Percentiles rank a stretch among this genome's conserved stretches.
Evolutionary conservation across 306 rosid genomes (phyloP).

Genomic region (Quercus berberidifolia): DNA sequence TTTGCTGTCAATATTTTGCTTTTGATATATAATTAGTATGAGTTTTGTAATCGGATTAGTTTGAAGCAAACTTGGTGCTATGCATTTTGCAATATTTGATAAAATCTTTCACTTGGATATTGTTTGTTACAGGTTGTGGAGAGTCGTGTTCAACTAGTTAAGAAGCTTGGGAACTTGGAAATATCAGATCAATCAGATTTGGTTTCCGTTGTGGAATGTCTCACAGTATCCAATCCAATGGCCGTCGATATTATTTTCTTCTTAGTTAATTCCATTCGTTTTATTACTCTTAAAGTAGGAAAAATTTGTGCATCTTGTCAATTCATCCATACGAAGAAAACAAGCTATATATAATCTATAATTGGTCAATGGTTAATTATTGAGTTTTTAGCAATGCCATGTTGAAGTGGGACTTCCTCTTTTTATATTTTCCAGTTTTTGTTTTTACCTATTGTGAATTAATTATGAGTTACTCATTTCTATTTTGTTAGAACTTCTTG

Average conservation of each 20-base stretch:
- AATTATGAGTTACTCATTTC: too few species aligned
- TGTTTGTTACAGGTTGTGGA: conserved; percentile 53
- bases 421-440: not conserved
- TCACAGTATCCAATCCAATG: conserved; percentile 59
- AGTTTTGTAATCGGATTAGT: not conserved
- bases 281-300: not conserved
- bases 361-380: not conserved
- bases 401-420: not conserved
- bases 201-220: conserved; percentile 42
- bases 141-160: conserved; percentile 54
- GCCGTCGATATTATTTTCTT: not conserved
- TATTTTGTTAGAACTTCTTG: too few species aligned
- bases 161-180: conserved; percentile 43
- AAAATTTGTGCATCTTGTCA: not conserved
- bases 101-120: not conserved
- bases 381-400: not conserved
- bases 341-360: not conserved
- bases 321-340: not conserved
- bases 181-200: conserved; percentile 41
- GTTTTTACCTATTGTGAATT: too few species aligned
- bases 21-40: not conserved
- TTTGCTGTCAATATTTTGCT: not conserved
- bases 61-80: not conserved
- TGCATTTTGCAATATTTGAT: not conserved
- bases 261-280: not conserved